These are phyloP conservation scores for Corinectria fuckeliana DNA, from an alignment of 2,329 filamentous ascomycete genomes.

Conservation along the genomic window DNA sequence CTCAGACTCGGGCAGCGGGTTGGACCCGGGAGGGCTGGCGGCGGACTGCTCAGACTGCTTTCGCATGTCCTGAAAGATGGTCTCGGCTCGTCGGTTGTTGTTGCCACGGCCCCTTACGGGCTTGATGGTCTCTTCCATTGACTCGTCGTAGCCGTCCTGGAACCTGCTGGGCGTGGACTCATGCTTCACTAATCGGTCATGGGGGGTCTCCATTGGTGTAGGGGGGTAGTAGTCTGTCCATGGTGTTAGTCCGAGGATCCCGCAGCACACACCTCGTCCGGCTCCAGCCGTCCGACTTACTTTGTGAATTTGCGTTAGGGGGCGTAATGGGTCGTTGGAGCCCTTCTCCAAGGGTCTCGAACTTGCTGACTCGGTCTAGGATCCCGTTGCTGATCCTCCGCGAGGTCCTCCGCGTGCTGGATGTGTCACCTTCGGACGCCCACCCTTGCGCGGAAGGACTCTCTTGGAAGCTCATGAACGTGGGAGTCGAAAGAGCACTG, in stretches of 20 bases:
- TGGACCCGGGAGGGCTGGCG: slow-evolving; percentile 63
- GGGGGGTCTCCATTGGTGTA: slow-evolving; percentile 71
- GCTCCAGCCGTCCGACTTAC: slow-evolving; percentile 52
- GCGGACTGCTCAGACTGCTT: slow-evolving; percentile 59
- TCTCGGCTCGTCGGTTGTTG: slow-evolving; percentile 53
- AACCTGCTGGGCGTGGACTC: slow-evolving; percentile 57
- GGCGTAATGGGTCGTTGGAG: slow-evolving; percentile 66
- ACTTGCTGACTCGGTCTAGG: slow-evolving; percentile 65
- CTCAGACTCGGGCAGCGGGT: slow-evolving; percentile 53
- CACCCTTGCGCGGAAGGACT: slow-evolving; percentile 54
- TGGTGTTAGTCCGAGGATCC: slow-evolving; percentile 12
- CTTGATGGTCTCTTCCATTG: slow-evolving; percentile 71
- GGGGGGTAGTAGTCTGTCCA: slow-evolving; percentile 66
- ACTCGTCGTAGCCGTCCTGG: slow-evolving; percentile 67
- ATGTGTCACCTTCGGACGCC: slow-evolving; percentile 57
- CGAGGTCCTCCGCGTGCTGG: slow-evolving; percentile 50
- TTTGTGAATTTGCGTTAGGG: slow-evolving; percentile 62
- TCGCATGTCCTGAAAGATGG: slow-evolving; percentile 65
- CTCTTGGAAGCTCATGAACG: slow-evolving; percentile 58
- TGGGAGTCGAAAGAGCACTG: slow-evolving; percentile 56
- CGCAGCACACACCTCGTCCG: slow-evolving; percentile 7
- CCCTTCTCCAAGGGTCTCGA: slow-evolving; percentile 57
- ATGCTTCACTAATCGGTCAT: slow-evolving; percentile 53
- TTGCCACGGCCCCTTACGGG: slow-evolving; percentile 51
- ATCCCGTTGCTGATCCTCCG: slow-evolving; percentile 66